Evolutionary conservation across 192 early-diverging fungal genomes (phyloP), one percentile per base, ranked within the genome.

Genomic region (Gamsiella multidivaricata): DNA sequence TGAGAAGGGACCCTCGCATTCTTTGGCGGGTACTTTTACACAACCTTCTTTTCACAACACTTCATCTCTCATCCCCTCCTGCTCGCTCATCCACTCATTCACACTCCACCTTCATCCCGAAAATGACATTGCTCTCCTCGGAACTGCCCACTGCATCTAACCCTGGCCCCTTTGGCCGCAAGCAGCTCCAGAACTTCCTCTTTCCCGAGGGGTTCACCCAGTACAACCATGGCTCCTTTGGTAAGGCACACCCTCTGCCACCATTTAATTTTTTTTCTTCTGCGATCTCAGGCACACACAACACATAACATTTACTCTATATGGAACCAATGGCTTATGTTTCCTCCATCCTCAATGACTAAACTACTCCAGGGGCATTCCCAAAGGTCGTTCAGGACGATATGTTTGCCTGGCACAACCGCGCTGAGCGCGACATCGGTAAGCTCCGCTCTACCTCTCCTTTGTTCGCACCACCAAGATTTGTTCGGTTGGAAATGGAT

Each of bases 141-240:
- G 26, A 45, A 14, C 41, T 78, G 18, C 74, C 74, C n/a, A 78
- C 74, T 7, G 54, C 65, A 23, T 39, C 60, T 26, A 69, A 52
- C 54, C 74, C 74, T 41, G 74, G 74, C 37, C 74, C 74, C 25
- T 84, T 88, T 39, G 86, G 86, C 54, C 80, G 69, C 61, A 25
- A 69, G 49, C 45, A 80, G 33, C 81, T 83, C 5, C 23, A 60
- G 46, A 61, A 85, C 33, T 90, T 90, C 53, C 57, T 84, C 28
- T 70, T 90, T 22, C 84, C 83, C 8, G 63, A 80, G 15, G 73
- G 64, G 17, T 87, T 70, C 32, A 81, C 79, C 23, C 81, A 87
- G n/a, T 70, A 84, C 37, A 92, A 92, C 67, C 86, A 92, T 54
- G 90, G 90, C 18, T 87, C 90, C n/a, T 92, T 74, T 50, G 90